A percentile compares a stretch with the other conserved stretches of the same genome.
These are phyloP conservation scores for Linaria vulgaris DNA, from an alignment of 257 asterid genomes.

Conservation along the genomic window DNA sequence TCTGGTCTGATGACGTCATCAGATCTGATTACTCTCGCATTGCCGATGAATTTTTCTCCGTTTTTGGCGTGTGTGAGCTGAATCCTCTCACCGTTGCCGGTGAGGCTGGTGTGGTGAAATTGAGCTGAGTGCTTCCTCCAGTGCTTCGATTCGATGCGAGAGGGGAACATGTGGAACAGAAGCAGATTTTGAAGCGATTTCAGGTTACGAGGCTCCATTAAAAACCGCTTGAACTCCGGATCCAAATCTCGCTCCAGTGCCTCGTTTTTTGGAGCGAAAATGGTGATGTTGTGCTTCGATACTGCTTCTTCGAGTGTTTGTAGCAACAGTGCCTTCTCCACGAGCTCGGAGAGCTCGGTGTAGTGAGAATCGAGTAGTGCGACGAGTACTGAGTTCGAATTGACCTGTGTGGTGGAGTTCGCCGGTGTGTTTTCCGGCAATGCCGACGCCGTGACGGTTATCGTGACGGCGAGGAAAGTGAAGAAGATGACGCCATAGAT, in stretches of 20 bases:
- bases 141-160: slow-evolving; percentile 55
- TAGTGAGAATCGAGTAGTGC: slow-evolving; percentile 90
- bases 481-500: slow-evolving; percentile 67
- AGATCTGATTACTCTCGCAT: slow-evolving; percentile 43
- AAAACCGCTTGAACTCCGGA: slow-evolving; percentile 82
- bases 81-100: slow-evolving; percentile 51
- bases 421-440: slow-evolving; percentile 46
- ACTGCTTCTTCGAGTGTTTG: slow-evolving; percentile 86
- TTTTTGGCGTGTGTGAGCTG: slow-evolving; percentile 22
- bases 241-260: slow-evolving; percentile 84
- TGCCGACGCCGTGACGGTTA: slow-evolving; percentile 39
- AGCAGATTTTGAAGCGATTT: slow-evolving; percentile 72
- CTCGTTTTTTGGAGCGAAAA: slow-evolving; percentile 84
- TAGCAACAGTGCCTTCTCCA: slow-evolving; percentile 81
- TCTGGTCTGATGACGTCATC: slow-evolving; percentile 77
- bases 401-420: slow-evolving; percentile 42
- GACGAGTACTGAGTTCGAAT: slow-evolving; percentile 85
- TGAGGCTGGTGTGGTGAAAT: slow-evolving; percentile 51
- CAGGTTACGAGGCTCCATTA: slow-evolving; percentile 80
- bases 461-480: no score
- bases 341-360: slow-evolving; percentile 86
- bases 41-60: slow-evolving; percentile 46
- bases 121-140: slow-evolving; percentile 29
- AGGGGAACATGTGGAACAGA: slow-evolving; percentile 79
- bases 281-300: slow-evolving; percentile 70